phyloP scores from a whole-genome alignment of 495 filamentous ascomycete genomes.

The Trichocladium uniseriatum region DNA sequence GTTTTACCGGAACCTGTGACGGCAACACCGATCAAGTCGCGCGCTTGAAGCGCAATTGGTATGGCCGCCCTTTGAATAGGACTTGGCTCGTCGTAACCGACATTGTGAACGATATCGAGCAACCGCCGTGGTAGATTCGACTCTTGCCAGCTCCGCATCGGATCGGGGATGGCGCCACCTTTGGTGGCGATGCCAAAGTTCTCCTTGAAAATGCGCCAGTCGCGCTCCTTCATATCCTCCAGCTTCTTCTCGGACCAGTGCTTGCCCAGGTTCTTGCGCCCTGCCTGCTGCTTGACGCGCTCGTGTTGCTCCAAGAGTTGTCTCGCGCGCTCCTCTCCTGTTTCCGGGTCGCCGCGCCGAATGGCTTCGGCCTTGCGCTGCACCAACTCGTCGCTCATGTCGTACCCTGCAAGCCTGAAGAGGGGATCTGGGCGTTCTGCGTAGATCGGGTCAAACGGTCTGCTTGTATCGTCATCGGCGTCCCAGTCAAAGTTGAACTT shows the following conservation, averaged over 20 bases:
- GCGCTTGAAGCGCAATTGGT: slow-evolving; percentile 83
- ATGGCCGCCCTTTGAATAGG: slow-evolving; percentile 91
- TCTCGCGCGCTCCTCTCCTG: slow-evolving; percentile 65
- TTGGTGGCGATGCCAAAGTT: slow-evolving; percentile 97
- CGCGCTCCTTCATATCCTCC: slow-evolving; percentile 92
- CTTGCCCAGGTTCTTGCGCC: slow-evolving; percentile 68
- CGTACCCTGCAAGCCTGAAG: slow-evolving; percentile 76
- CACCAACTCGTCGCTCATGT: slow-evolving; percentile 58
- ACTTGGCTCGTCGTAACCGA: slow-evolving; percentile 90
- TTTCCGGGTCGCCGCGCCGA: slow-evolving; percentile 67
- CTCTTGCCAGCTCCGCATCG: slow-evolving; percentile 93
- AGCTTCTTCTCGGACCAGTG: slow-evolving; percentile 98
- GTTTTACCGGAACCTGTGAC: slow-evolving; percentile 99
- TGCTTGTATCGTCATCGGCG: slow-evolving; percentile 84
- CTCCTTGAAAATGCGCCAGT: slow-evolving; percentile 99
- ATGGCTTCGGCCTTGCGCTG: slow-evolving; percentile 71
- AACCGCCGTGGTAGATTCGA: slow-evolving; percentile 70
- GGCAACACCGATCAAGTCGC: slow-evolving; percentile 95
- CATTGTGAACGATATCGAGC: slow-evolving; percentile 71
- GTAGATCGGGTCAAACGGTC: slow-evolving; percentile 85
- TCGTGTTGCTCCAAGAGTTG: slow-evolving; percentile 74
- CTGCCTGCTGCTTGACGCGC: slow-evolving; percentile 52
- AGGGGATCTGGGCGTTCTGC: slow-evolving; percentile 53
- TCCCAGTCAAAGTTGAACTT: slow-evolving; percentile 99
- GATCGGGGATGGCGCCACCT: slow-evolving; percentile 79